phyloP scores from a whole-genome alignment of 139 green algal species.

The Mychonastes homosphaera region DNA sequence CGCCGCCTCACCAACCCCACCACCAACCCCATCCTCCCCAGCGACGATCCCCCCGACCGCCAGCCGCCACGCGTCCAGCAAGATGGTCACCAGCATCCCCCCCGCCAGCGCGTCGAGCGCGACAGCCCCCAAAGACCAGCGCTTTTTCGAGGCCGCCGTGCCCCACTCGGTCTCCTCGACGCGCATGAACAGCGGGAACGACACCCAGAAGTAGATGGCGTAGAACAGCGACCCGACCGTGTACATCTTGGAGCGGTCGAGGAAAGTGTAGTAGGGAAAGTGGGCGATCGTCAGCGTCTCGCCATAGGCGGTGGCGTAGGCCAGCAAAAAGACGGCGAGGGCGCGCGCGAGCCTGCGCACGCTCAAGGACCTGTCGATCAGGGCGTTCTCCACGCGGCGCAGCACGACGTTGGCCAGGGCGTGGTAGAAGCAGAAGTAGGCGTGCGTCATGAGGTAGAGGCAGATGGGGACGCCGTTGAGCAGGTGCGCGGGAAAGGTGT shows the following conservation, averaged over 20 bases:
- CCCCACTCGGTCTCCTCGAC: slow-evolving; percentile 56
- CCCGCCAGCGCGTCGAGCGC: slow-evolving; percentile 51
- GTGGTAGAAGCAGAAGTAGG: slow-evolving; percentile 99
- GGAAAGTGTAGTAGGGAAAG: slow-evolving; percentile 93
- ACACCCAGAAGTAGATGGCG: slow-evolving; percentile 98
- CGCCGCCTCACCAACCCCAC: background rate
- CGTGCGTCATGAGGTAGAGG: slow-evolving; percentile 96
- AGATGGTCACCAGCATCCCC: slow-evolving; percentile 86
- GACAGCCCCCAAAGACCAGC: slow-evolving; percentile 1
- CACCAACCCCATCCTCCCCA: background rate
- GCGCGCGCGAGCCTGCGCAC: slow-evolving; percentile 26
- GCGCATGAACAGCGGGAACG: slow-evolving; percentile 81
- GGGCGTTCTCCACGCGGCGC: slow-evolving; percentile 28
- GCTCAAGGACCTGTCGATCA: slow-evolving; percentile 11
- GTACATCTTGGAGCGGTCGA: slow-evolving; percentile 76
- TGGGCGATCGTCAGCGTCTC: slow-evolving; percentile 93
- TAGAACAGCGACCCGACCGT: slow-evolving; percentile 92
- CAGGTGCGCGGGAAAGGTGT: slow-evolving; percentile 77
- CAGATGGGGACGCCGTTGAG: slow-evolving; percentile 86
- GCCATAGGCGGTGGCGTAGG: slow-evolving; percentile 84
- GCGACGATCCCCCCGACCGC: slow-evolving; percentile 56
- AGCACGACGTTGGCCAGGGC: slow-evolving; percentile 81
- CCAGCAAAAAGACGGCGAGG: slow-evolving; percentile 59
- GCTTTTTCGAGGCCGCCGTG: background rate
- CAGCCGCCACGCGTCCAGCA: slow-evolving; percentile 89